phyloP scores from a whole-genome alignment of 2,329 filamentous ascomycete genomes.

The Coleophoma eucalyptorum region DNA sequence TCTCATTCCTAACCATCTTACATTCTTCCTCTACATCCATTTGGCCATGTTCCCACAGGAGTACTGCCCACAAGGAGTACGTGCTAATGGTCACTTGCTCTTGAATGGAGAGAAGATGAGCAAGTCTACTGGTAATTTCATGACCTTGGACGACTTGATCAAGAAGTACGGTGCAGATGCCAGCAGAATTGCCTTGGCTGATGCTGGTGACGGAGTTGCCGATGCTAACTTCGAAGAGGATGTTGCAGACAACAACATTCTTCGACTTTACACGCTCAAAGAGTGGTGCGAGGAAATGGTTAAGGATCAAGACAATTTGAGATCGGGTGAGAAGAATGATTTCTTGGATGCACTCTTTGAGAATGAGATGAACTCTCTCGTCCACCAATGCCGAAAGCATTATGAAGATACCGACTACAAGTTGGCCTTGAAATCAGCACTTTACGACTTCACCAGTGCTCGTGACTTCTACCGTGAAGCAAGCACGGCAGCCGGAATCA shows the following conservation, averaged over 20 bases:
- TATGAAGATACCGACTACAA: slow-evolving; percentile 82
- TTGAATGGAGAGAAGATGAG: slow-evolving; percentile 98
- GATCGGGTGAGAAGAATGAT: slow-evolving; percentile 68
- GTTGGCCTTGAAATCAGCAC: slow-evolving; percentile 77
- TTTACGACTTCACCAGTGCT: slow-evolving; percentile 88
- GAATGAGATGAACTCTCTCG: slow-evolving; percentile 85
- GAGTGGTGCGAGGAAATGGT: slow-evolving; percentile 91
- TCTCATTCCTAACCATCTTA: slow-evolving; percentile 88
- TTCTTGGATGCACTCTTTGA: slow-evolving; percentile 89
- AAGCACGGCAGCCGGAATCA: slow-evolving; percentile 69
- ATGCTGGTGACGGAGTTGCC: slow-evolving; percentile 89
- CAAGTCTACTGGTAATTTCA: slow-evolving; percentile 96
- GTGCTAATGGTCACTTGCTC: slow-evolving; percentile 88
- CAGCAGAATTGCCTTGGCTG: slow-evolving; percentile 83
- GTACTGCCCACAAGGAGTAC: slow-evolving; percentile 84
- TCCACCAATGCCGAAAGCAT: slow-evolving; percentile 73
- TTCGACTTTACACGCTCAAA: slow-evolving; percentile 76
- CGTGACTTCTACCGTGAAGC: slow-evolving; percentile 89
- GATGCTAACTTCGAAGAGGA: slow-evolving; percentile 98
- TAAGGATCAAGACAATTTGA: slow-evolving; percentile 66
- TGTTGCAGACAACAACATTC: slow-evolving; percentile 86
- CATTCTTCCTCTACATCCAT: slow-evolving; percentile 94
- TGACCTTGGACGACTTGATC: slow-evolving; percentile 82
- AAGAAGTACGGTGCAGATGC: slow-evolving; percentile 95
- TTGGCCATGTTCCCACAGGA: slow-evolving; percentile 81